Evolutionary conservation across 2,329 filamentous ascomycete genomes (phyloP).

Genomic region (Phaeomoniella chlamydospora): DNA sequence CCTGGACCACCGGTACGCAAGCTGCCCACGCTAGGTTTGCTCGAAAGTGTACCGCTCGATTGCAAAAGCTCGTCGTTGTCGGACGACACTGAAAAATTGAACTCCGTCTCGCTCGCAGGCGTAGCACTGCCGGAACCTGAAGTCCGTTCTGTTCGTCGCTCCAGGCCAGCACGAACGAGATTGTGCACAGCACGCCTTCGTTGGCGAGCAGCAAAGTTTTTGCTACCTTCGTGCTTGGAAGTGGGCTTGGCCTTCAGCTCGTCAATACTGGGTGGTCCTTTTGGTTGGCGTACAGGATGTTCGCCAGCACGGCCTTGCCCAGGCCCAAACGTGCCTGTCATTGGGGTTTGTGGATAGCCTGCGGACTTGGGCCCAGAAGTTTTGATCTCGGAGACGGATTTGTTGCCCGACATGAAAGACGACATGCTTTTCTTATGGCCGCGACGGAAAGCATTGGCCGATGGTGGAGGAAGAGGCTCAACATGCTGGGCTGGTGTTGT

Average conservation of each 20-base stretch:
- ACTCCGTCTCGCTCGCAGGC: conserved; percentile 70
- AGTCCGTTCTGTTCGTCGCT: conserved; percentile 56
- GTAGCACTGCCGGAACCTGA: conserved; percentile 62
- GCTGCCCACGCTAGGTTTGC: conserved; percentile 58
- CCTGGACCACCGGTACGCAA: conserved; percentile 66
- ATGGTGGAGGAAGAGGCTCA: conserved; percentile 68
- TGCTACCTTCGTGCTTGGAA: conserved; percentile 81
- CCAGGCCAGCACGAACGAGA: conserved; percentile 76
- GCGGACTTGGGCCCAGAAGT: conserved; percentile 63
- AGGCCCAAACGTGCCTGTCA: conserved; percentile 78
- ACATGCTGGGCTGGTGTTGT: conserved; percentile 56
- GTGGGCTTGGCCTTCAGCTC: conserved; percentile 84
- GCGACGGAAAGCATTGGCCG: conserved; percentile 81
- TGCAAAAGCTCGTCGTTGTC: conserved; percentile 57
- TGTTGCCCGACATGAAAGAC: conserved; percentile 49
- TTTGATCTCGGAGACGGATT: conserved; percentile 33
- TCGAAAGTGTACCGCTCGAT: conserved; percentile 69
- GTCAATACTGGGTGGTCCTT: conserved; percentile 79
- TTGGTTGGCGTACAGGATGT: conserved; percentile 84
- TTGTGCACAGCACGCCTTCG: conserved; percentile 85
- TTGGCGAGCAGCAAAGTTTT: conserved; percentile 91
- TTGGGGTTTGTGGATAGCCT: conserved; percentile 63
- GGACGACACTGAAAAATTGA: conserved; percentile 49
- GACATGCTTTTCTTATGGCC: conserved; percentile 81
- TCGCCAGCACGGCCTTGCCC: conserved; percentile 88